Percentiles rank a stretch among this genome's conserved stretches.
phyloP scores from a whole-genome alignment of 2,329 filamentous ascomycete genomes.

The Aspergillus fumigatus region DNA sequence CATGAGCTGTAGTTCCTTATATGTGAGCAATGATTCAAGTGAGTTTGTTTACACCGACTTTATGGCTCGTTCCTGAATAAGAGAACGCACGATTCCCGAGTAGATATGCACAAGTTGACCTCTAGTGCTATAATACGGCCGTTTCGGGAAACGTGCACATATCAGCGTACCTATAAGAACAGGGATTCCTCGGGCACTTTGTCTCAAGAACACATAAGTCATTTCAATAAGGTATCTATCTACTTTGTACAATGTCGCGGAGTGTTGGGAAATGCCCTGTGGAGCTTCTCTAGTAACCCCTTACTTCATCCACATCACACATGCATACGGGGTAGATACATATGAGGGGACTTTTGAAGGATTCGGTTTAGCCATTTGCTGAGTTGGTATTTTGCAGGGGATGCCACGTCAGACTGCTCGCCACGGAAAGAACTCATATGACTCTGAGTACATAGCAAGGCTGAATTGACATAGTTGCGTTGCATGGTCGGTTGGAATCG shows the following conservation, averaged over 20 bases:
- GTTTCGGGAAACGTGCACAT: background rate
- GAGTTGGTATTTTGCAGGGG: fast-evolving
- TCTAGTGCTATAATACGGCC: background rate
- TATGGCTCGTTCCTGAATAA: background rate
- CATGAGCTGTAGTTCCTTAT: background rate
- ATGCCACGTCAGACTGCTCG: no score
- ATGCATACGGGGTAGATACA: background rate
- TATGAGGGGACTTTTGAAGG: background rate
- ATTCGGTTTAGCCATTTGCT: background rate
- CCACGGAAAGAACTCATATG: no score
- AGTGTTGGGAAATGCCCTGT: background rate
- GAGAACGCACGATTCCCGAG: background rate
- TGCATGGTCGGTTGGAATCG: background rate
- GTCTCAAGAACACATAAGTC: background rate
- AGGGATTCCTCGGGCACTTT: background rate
- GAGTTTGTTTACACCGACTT: background rate
- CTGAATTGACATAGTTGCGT: background rate
- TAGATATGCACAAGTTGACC: background rate
- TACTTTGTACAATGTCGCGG: no score
- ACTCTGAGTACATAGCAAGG: background rate
- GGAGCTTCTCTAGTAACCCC: background rate
- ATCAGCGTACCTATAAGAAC: no score
- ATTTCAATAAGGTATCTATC: background rate
- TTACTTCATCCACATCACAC: background rate
- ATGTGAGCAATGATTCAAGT: background rate